Percentiles rank a stretch among this genome's conserved stretches.
phyloP scores from a whole-genome alignment of 768 basidiomycete species.

The Hydnomerulius pinastri region DNA sequence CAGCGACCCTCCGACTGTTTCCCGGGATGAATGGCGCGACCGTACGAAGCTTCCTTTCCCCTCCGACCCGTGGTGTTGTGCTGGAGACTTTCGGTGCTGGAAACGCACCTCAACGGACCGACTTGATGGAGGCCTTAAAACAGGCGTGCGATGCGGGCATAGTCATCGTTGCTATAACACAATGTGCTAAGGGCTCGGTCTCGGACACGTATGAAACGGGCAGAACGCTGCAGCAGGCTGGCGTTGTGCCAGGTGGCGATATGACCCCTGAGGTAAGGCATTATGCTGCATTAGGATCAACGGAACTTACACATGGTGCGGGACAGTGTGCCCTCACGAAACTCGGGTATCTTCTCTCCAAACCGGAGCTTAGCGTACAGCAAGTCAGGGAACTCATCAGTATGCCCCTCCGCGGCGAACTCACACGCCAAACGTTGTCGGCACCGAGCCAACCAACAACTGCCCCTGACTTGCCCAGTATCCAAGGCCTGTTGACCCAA shows the following conservation, averaged over 20 bases:
- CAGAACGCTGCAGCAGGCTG: conserved; percentile 63
- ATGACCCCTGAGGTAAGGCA: conserved; percentile 89
- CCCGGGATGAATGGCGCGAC: conserved; percentile 82
- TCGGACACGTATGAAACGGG: conserved; percentile 84
- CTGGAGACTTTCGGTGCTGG: conserved; percentile 93
- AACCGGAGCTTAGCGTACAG: conserved; percentile 65
- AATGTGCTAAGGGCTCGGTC: conserved; percentile 86
- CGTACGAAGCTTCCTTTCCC: conserved; percentile 71
- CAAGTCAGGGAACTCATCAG: conserved; percentile 77
- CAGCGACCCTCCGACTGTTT: conserved; percentile 82
- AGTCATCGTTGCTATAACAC: conserved; percentile 89
- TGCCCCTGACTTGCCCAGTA: conserved; percentile 54
- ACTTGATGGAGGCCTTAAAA: conserved; percentile 73
- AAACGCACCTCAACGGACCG: conserved; percentile 83
- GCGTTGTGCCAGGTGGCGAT: conserved; percentile 83
- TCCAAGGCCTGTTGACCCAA: conserved; percentile 66
- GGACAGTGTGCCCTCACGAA: conserved; percentile 85
- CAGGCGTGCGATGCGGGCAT: conserved; percentile 83
- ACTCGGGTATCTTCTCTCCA: conserved; percentile 86
- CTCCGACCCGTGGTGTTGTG: conserved; percentile 79
- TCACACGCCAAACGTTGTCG: conserved; percentile 57
- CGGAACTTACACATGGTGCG: conserved; percentile 3
- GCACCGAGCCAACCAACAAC: conserved; percentile 43
- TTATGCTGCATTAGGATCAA: neutral
- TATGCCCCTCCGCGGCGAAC: conserved; percentile 85